phyloP scores from a whole-genome alignment of 1,139 yeast genomes.

The Sugiyamaella japonica region DNA sequence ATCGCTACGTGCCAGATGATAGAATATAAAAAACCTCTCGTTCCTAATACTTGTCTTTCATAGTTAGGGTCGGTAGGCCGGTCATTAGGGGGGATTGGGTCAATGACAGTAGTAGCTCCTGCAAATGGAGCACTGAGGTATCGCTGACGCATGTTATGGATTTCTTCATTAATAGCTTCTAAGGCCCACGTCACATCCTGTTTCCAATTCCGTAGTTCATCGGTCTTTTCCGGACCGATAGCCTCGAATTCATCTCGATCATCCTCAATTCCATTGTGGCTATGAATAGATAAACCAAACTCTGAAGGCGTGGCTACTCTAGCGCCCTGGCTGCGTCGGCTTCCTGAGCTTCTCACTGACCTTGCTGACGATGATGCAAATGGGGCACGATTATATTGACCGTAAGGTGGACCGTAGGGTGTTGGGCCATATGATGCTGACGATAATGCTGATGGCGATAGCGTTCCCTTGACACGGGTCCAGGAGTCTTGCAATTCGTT shows the following conservation, averaged over 20 bases:
- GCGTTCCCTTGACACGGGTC: conserved; percentile 62
- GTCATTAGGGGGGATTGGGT: not conserved
- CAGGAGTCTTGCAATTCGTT: conserved; percentile 68
- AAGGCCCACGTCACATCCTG: conserved; percentile 37
- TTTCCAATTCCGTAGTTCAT: conserved; percentile 34
- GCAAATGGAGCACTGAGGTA: conserved; percentile 20
- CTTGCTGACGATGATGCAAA: conserved; percentile 10
- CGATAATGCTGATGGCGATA: conserved; percentile 7
- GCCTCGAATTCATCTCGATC: not conserved
- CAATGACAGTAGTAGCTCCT: not conserved
- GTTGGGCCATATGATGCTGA: not conserved
- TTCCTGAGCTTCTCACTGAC: conserved; percentile 14
- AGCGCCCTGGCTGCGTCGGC: conserved; percentile 14
- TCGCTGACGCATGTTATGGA: conserved; percentile 30
- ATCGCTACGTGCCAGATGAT: conserved; percentile 12
- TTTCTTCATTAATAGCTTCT: conserved; percentile 37
- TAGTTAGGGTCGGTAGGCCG: not conserved
- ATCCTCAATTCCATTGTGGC: conserved; percentile 1
- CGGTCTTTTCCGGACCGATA: conserved; percentile 14
- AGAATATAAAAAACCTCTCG: conserved; percentile 8
- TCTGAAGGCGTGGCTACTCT: conserved; percentile 18
- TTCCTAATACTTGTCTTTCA: not conserved
- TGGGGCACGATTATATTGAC: conserved; percentile 10
- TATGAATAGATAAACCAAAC: conserved; percentile 18
- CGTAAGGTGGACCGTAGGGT: conserved; percentile 14